Evolutionary conservation across 768 basidiomycete species (phyloP), one percentile per base, ranked within the genome.

Genomic region (Podaxis pistillaris): DNA sequence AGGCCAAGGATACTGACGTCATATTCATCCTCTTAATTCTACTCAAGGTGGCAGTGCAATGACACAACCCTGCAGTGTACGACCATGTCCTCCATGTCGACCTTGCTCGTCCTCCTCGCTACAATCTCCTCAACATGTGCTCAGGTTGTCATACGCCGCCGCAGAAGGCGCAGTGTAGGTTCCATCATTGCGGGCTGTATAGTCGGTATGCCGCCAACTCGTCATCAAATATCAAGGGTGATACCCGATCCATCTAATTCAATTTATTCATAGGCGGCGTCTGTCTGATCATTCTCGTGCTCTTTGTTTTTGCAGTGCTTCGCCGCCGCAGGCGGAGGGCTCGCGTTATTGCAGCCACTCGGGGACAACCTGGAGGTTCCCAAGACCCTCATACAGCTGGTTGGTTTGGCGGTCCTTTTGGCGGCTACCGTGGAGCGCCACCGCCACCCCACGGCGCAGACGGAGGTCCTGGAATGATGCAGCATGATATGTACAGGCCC

Each of bases 1-100:
- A 17, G 30, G 22, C 53, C 53, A 33, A 22, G 24, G 22, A 33
- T 11, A 58, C 1, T 58, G 57, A 58, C 57, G 57, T 58, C 57
- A 49, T 12, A 11, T 5, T 22, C 3, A 28, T 19, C 49, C 13
- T 44, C 13, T 13, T 9, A 12, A 28, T 50, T 12, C 8, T 50
- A 13, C 13, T 50, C 19, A n/a, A 22, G 13, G 49, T 12, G 49
- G 49, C 49, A 3, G 24, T 11, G 49, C 49, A 13, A 24, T 22
- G 8, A 24, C 19, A 1, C 19, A 13, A 24, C 38, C 37, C 54
- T 56, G 37, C 19, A 56, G 17, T 22, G 12, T 22, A 37, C 57
- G 15, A 17, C 33, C 9, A 58, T 49, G 46, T 41, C 8, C 57
- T 49, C 47, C 26, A 22, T 22, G 12, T 19, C 13, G 24, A 50